These are phyloP conservation scores for Vitis cinerea DNA, from an alignment of 164 flowering plant genomes.

Conservation along the genomic window DNA sequence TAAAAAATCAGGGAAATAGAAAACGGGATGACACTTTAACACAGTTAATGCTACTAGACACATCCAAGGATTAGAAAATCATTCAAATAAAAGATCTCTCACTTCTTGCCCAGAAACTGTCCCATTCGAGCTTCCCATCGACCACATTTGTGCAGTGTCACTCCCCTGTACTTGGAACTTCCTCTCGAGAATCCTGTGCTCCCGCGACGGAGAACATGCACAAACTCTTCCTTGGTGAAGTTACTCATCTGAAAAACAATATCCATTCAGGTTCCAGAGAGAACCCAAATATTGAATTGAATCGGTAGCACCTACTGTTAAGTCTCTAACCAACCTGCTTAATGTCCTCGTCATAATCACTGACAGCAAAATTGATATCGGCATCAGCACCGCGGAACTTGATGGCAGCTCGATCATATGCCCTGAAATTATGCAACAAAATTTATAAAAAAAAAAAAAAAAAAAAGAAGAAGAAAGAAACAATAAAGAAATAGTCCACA, in stretches of 20 bases:
- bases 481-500: not conserved
- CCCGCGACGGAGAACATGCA: constrained; percentile 39
- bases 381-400: constrained; percentile 48
- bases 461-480: not conserved
- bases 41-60: too few relatives aligned
- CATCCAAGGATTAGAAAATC: not conserved
- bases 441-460: not conserved
- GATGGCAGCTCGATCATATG: constrained; percentile 52
- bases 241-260: constrained; percentile 31
- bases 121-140: constrained; percentile 61
- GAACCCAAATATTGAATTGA: not conserved
- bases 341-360: constrained; percentile 41
- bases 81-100: constrained; percentile 7
- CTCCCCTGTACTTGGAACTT: constrained; percentile 48
- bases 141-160: constrained; percentile 54
- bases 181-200: constrained; percentile 49
- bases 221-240: constrained; percentile 45
- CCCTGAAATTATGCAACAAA: constrained; percentile 19
- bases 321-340: constrained; percentile 28
- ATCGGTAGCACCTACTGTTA: too few relatives aligned
- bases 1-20: too few relatives aligned
- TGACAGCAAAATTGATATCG: constrained; percentile 40
- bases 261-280: not conserved
- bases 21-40: too few relatives aligned
- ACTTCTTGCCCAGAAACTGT: constrained; percentile 46